These are phyloP conservation scores for Diaporthe eres DNA, from an alignment of 2,329 filamentous ascomycete genomes.

Conservation along the genomic window DNA sequence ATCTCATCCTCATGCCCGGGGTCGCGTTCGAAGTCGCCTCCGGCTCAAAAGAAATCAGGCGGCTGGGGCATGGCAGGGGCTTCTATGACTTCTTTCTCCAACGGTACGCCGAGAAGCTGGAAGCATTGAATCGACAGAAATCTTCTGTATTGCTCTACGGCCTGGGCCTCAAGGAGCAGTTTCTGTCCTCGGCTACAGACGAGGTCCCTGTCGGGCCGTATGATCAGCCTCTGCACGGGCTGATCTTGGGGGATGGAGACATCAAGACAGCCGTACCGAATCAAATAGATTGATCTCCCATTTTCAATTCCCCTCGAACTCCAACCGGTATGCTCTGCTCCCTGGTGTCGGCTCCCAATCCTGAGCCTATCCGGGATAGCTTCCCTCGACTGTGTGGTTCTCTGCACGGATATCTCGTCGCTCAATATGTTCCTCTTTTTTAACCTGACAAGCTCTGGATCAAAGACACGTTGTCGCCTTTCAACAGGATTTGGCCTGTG, in stretches of 20 bases:
- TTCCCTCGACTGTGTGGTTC: conserved; percentile 10
- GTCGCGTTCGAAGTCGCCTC: conserved; percentile 85
- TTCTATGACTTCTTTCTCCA: conserved; percentile 97
- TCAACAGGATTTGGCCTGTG: conserved; percentile 85
- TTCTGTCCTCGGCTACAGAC: conserved; percentile 73
- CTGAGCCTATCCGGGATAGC: conserved; percentile 3
- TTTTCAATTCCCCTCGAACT: conserved; percentile 43
- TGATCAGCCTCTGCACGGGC: conserved; percentile 85
- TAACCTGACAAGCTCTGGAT: conserved; percentile 71
- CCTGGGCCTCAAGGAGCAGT: conserved; percentile 87
- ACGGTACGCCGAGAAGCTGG: conserved; percentile 70
- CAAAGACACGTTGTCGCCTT: conserved; percentile 89
- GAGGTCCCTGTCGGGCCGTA: conserved; percentile 80
- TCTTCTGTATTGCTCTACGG: conserved; percentile 74
- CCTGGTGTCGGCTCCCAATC: conserved; percentile 19
- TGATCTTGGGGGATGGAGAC: conserved; percentile 80
- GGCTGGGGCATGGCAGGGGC: conserved; percentile 93
- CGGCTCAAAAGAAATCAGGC: conserved; percentile 69
- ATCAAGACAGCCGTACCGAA: conserved; percentile 56
- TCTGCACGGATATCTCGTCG: conserved; percentile 11
- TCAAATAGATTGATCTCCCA: conserved; percentile 64
- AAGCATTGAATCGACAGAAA: conserved; percentile 49
- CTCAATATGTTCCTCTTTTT: conserved; percentile 2
- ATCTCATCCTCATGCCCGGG: conserved; percentile 92
- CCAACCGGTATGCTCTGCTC: conserved; percentile 22